Base-by-base conservation (phyloP, 83 land plant genomes). In the Picea engelmannii region DNA sequence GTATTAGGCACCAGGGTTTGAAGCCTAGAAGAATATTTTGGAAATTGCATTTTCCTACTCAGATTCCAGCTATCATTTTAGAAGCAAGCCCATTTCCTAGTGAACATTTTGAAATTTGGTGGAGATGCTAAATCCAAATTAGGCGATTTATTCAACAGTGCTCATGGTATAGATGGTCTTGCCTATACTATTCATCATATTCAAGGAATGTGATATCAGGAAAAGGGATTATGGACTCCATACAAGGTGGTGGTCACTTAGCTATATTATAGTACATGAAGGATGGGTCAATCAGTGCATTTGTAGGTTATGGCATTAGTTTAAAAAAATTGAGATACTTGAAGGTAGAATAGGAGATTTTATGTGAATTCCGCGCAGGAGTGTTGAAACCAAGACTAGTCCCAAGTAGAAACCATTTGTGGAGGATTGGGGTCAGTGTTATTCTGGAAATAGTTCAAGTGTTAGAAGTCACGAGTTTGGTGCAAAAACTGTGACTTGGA, bases 341-440 rank as follows among this genome's bases (percentile, higher is more conserved):
- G 85, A 74, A 31, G 52, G 91, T 91, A 7, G 87, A 87, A 4
- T 91, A 89, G 70, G 89, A 93, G 86, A 90, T 93, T 38, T 79
- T 93, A 7, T 87, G 84, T 27, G 95, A 93, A 83, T 88, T 90
- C 24, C 89, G 93, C 70, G 86, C 0, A 60, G 44, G 12, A 62
- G 69, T 12, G 3, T 4, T 16, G 66, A 88, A 86, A 71, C 31
- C 24, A 7, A 31, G 49, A 58, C 5, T 71, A 82, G 40, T 83
- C 84, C 47, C 74, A 83, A 18, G 71, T 70, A 55, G 76, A 82
- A 84, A 68, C 79, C 52, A 49, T 79, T 83, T n/a, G 60, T 75
- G 59, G n/a, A n/a, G n/a, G n/a, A n/a, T n/a, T n/a, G 35, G 12
- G 23, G 42, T 6, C 31, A 74, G 2, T 9, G 49, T 24, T 25